A percentile compares a stretch with the other conserved stretches of the same genome.
These are phyloP conservation scores for Entonaema liquescens DNA, from an alignment of 495 filamentous ascomycete genomes.

Conservation along the genomic window DNA sequence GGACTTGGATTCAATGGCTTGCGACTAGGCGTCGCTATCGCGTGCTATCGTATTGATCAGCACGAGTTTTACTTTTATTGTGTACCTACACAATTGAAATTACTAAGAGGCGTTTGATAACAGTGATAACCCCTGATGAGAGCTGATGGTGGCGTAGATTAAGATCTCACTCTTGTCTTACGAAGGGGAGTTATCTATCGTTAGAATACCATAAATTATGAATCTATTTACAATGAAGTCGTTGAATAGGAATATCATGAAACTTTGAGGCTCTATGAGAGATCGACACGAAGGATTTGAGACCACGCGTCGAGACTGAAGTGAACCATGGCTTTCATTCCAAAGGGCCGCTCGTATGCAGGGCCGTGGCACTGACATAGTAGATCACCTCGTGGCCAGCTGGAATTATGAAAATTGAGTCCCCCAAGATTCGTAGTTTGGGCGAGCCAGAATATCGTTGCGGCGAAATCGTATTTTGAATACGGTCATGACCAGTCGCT, in stretches of 20 bases:
- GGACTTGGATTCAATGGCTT: not conserved
- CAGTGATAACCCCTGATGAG: constrained; percentile 8
- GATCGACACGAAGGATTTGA: constrained; percentile 18
- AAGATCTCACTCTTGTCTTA: not conserved
- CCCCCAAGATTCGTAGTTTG: not conserved
- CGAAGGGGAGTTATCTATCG: not conserved
- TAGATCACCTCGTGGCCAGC: not conserved
- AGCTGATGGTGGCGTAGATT: not conserved
- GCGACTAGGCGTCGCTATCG: not conserved
- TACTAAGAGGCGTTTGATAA: constrained; percentile 17
- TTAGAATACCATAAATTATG: not conserved
- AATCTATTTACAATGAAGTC: not conserved
- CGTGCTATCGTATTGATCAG: not conserved
- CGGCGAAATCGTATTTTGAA: constrained; percentile 4
- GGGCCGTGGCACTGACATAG: constrained; percentile 11
- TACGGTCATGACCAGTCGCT: not conserved
- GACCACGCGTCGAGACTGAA: not conserved
- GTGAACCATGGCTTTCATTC: constrained; percentile 16
- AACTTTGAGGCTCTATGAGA: constrained; percentile 25
- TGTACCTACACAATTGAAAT: constrained; percentile 25
- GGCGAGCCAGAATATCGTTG: not conserved
- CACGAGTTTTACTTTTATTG: constrained; percentile 11
- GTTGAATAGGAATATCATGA: not conserved
- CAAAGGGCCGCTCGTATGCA: constrained; percentile 20
- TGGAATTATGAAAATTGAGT: not conserved